Evolutionary conservation across 805 yeast genomes (phyloP).

Genomic region (Tetrapisispora fleetii): DNA sequence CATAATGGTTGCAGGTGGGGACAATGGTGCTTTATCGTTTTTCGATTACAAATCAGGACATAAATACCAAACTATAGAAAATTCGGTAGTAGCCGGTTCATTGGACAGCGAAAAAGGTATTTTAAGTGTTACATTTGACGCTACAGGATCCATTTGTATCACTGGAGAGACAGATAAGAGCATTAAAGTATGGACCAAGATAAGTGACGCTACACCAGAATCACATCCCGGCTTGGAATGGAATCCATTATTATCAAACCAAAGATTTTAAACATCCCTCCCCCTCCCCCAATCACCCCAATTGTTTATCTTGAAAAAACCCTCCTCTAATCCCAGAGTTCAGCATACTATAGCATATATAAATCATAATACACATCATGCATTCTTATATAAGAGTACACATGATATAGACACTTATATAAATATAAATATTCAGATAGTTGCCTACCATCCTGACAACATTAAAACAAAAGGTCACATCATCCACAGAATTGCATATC

Average conservation of each 20-base stretch:
- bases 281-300: background rate
- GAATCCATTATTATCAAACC: constrained; percentile 23
- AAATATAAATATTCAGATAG: too few relatives aligned
- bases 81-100: constrained; percentile 63
- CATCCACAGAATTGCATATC: too few relatives aligned
- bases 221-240: constrained; percentile 25
- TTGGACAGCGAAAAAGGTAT: constrained; percentile 58
- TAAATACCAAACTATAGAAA: constrained; percentile 42
- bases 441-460: too few relatives aligned
- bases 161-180: constrained; percentile 90
- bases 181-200: constrained; percentile 62
- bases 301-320: background rate
- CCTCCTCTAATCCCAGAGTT: background rate
- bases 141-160: constrained; percentile 67
- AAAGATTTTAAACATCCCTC: constrained; percentile 15
- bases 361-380: background rate
- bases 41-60: constrained; percentile 71
- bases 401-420: too few relatives aligned
- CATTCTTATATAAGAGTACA: background rate
- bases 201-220: constrained; percentile 24
- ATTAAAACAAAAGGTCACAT: too few relatives aligned
- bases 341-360: background rate
- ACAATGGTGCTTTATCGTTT: constrained; percentile 67
- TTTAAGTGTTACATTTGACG: constrained; percentile 62
- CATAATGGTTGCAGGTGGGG: constrained; percentile 72